Percentiles rank a stretch among this genome's conserved stretches.
These are phyloP conservation scores for Mytilinidion resinicola DNA, from an alignment of 495 filamentous ascomycete species.

Conservation along the genomic window DNA sequence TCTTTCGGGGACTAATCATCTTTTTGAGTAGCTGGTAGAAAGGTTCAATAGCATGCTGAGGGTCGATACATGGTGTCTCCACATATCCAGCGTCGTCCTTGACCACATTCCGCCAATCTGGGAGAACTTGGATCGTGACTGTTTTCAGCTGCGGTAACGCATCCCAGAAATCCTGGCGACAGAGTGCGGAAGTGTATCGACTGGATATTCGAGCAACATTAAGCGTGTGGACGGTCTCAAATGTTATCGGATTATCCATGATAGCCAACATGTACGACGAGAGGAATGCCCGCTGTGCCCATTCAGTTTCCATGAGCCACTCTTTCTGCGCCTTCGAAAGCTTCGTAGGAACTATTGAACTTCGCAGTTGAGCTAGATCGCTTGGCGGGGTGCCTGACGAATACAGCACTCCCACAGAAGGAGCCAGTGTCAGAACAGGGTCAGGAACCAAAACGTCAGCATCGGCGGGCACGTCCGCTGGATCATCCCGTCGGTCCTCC, in stretches of 20 bases:
- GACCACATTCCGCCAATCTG: conserved; percentile 47
- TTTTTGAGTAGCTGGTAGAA: conserved; percentile 43
- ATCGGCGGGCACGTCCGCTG: conserved; percentile 7
- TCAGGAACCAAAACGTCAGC: conserved; percentile 7
- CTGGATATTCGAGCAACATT: conserved; percentile 49
- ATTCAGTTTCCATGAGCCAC: conserved; percentile 52
- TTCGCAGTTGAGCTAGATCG: conserved; percentile 8
- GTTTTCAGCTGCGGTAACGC: conserved; percentile 40
- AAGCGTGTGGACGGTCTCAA: conserved; percentile 41
- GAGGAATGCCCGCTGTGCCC: conserved; percentile 54
- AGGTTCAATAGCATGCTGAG: conserved; percentile 37
- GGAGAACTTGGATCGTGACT: conserved; percentile 45
- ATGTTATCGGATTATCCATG: conserved; percentile 43
- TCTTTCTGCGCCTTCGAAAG: conserved; percentile 49
- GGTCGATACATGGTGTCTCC: conserved; percentile 36
- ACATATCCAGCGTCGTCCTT: conserved; percentile 38
- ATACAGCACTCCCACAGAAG: conserved; percentile 11
- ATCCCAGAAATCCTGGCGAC: conserved; percentile 47
- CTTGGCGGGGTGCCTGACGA: conserved; percentile 7
- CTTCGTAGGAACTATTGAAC: conserved; percentile 37
- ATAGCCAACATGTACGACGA: conserved; percentile 50
- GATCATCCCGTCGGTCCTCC: not conserved
- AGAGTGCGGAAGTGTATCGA: conserved; percentile 41
- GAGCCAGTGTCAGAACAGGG: not conserved
- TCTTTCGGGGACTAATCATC: conserved; percentile 34